Conservation (phyloP, 352 stramenopile genomes). For the Globisporangium heterothallicum region DNA sequence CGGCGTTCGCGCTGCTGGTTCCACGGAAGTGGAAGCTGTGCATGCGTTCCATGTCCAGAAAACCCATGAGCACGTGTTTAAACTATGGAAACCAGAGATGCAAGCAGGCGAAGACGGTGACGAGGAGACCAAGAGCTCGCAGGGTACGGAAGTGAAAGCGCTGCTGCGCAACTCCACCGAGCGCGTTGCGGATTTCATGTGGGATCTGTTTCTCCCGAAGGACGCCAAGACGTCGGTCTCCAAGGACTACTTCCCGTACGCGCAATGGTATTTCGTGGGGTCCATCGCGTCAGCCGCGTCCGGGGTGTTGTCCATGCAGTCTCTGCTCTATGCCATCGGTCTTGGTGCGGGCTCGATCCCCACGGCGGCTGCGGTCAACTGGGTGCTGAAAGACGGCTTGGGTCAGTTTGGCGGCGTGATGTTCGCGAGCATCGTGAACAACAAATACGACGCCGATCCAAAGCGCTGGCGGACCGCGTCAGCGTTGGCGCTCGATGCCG, state of each 20-base stretch:
- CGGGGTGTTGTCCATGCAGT: conserved; percentile 93
- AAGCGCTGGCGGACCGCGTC: conserved; percentile 93
- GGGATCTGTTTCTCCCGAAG: conserved; percentile 88
- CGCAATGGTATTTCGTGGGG: conserved; percentile 76
- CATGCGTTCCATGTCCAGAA: conserved; percentile 27
- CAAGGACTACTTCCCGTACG: conserved; percentile 86
- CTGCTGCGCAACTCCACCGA: conserved; percentile 22
- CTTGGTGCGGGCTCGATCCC: conserved; percentile 83
- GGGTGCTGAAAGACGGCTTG: conserved; percentile 96
- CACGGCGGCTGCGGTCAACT: conserved; percentile 92
- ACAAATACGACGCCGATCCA: conserved; percentile 92
- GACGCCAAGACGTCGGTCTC: conserved; percentile 81
- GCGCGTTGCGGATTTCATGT: conserved; percentile 44
- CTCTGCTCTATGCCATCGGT: conserved; percentile 91
- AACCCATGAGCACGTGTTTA: conserved; percentile 31
- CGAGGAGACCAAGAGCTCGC: background rate
- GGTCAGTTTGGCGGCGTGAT: conserved; percentile 94
- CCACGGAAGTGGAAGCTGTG: too few relatives aligned
- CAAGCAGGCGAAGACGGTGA: background rate
- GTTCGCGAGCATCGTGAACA: conserved; percentile 89
- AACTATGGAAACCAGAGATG: conserved; percentile 19
- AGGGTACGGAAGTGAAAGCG: background rate
- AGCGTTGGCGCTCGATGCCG: conserved; percentile 85
- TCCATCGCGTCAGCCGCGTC: conserved; percentile 74
- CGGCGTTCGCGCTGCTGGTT: too few relatives aligned